Percentiles rank a stretch among this genome's conserved stretches.
Conservation (phyloP, 805 yeast genomes). For the Candida berthetii region DNA sequence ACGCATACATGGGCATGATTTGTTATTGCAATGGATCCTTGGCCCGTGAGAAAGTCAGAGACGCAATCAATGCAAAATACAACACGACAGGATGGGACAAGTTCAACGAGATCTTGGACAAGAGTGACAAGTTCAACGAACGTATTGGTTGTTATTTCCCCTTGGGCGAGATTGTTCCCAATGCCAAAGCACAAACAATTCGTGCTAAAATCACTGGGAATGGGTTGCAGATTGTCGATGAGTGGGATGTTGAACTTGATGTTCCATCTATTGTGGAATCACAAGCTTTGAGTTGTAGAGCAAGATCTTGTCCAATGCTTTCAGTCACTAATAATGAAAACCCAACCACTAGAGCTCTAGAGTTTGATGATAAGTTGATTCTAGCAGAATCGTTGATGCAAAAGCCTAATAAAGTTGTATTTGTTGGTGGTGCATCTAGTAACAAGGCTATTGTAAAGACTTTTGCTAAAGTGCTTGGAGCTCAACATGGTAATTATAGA, state of each 20-base stretch:
- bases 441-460: conserved; percentile 62
- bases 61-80: conserved; percentile 46
- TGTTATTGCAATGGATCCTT: conserved; percentile 90
- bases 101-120: conserved; percentile 50
- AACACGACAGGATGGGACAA: conserved; percentile 44
- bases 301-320: conserved; percentile 74
- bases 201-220: conserved; percentile 37
- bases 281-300: conserved; percentile 80
- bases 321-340: conserved; percentile 22
- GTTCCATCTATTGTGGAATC: conserved; percentile 77
- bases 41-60: conserved; percentile 74
- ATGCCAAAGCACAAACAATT: conserved; percentile 57
- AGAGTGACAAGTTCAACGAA: conserved; percentile 24
- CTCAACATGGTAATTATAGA: conserved; percentile 52
- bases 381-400: conserved; percentile 18
- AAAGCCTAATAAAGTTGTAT: conserved; percentile 64
- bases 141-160: conserved; percentile 81
- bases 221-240: conserved; percentile 23
- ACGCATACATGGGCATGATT: conserved; percentile 88
- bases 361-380: conserved; percentile 27
- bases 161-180: conserved; percentile 87
- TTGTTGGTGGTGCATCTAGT: conserved; percentile 84
- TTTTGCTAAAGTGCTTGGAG: conserved; percentile 65
- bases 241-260: conserved; percentile 54
- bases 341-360: conserved; percentile 7